Conservation (phyloP, 169 alveolate genomes). For the Plasmodium malariae region DNA sequence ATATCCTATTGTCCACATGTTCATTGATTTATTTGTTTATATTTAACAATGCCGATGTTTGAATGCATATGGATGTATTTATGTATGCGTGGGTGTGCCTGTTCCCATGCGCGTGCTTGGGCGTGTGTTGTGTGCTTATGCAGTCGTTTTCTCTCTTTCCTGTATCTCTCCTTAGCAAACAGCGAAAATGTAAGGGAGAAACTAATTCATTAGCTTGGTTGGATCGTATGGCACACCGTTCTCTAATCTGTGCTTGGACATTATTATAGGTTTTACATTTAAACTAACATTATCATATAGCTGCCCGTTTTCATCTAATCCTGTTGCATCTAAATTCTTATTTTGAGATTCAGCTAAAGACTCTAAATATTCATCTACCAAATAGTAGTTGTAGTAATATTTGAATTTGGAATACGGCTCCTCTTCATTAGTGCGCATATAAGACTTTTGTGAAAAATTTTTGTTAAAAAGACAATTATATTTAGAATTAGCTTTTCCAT, state of each 20-base stretch:
- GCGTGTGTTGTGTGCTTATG: no score
- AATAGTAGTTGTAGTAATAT: slow-evolving; percentile 68
- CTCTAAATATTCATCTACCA: slow-evolving; percentile 74
- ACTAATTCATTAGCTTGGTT: slow-evolving; percentile 23
- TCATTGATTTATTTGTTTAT: no score
- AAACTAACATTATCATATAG: slow-evolving; percentile 72
- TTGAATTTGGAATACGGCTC: slow-evolving; percentile 67
- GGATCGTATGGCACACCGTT: slow-evolving; percentile 75
- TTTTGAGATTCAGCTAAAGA: slow-evolving; percentile 57
- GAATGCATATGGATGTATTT: no score
- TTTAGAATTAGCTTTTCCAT: neutral
- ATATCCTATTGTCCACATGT: no score
- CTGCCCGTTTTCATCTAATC: slow-evolving; percentile 70
- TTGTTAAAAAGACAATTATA: slow-evolving; percentile 7
- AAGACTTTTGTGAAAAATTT: neutral
- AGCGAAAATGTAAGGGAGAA: no score
- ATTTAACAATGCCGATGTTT: no score
- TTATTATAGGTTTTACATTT: slow-evolving; percentile 56
- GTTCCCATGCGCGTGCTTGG: no score
- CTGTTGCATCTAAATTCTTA: slow-evolving; percentile 62
- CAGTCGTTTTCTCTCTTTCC: no score
- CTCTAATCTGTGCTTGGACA: slow-evolving; percentile 57
- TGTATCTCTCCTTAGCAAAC: no score
- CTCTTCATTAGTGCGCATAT: slow-evolving; percentile 12
- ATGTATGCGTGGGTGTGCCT: no score